Base-by-base conservation (phyloP, 305 asterid genomes). In the Fraxinus baroniana region DNA sequence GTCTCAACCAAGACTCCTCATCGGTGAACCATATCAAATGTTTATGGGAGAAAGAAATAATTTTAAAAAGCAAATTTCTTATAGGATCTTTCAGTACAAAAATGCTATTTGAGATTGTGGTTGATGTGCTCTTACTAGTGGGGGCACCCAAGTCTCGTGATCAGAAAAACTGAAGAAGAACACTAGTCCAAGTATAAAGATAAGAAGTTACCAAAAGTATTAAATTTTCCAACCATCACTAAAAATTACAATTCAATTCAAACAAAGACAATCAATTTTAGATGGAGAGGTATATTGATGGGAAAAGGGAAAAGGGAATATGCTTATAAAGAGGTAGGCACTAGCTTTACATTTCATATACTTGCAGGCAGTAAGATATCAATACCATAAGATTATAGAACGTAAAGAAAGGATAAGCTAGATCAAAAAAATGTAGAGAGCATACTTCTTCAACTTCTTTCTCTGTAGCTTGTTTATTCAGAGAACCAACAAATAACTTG, bases 371-470 rank as follows among this genome's bases (percentile, higher is more conserved):
- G 28, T 60, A 37, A 4, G 39, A 80, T 71, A 80, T 49, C 64
- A 68, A 33, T 55, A 77, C 49, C 33, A 82, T 62, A 62, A 35
- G 77, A 49, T 75, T 55, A 83, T 17, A 79, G 55, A 66, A 74
- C 36, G 79, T 30, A 76, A 72, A 72, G n/a, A 78, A 76, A 76
- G 78, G 33, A 76, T 79, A 24, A 66, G 70, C 39, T 33, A 83
- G 74, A 77, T 78, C 18, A 74, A 74, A 81, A 75, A 26, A 20
- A 77, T 71, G 44, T 70, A 33, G 79, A 83, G 64, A 86, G 82
- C 92, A 72, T 92, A 96, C 99, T 86, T 92, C 98, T 89, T 94
- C 99, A 86, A 96, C 93, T 83, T 96, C 98, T 89, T 89, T 93
- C 92, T 94, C 98, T 37, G 94, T 88, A 79, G 99, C 98, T 85